Conservation (phyloP, 2,329 filamentous ascomycete genomes). For the Phaeoacremonium minimum region DNA sequence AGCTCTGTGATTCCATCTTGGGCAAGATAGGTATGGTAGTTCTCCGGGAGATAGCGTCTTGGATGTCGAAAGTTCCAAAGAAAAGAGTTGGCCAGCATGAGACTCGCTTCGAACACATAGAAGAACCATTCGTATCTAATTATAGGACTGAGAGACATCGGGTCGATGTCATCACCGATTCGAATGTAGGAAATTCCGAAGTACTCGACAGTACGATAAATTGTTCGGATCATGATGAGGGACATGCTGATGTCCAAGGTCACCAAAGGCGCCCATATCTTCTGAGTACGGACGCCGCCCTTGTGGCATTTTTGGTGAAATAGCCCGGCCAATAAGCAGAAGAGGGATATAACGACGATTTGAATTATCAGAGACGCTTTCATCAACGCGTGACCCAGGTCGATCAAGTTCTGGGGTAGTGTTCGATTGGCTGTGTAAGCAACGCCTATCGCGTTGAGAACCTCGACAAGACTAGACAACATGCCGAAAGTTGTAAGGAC, state of each 20-base stretch:
- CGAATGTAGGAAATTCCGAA: slow-evolving; percentile 41
- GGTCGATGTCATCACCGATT: slow-evolving; percentile 30
- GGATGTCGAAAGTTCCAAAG: slow-evolving; percentile 49
- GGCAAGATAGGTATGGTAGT: slow-evolving; percentile 44
- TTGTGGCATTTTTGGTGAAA: slow-evolving; percentile 43
- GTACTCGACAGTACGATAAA: slow-evolving; percentile 57
- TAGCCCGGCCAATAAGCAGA: slow-evolving; percentile 38
- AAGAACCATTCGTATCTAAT: slow-evolving; percentile 57
- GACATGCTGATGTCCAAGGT: slow-evolving; percentile 46
- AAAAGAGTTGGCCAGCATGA: slow-evolving; percentile 47
- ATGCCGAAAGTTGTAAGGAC: slow-evolving; percentile 33
- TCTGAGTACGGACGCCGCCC: slow-evolving; percentile 26
- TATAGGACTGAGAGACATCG: slow-evolving; percentile 32
- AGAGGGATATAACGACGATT: slow-evolving; percentile 43
- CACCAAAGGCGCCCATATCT: slow-evolving; percentile 30
- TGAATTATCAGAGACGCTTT: slow-evolving; percentile 51
- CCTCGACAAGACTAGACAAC: slow-evolving; percentile 41
- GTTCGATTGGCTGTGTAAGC: slow-evolving; percentile 40
- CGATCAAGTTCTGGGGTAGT: slow-evolving; percentile 29
- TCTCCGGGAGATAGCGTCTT: slow-evolving; percentile 42
- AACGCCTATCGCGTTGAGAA: slow-evolving; percentile 43
- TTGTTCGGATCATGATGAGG: slow-evolving; percentile 48
- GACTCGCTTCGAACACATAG: slow-evolving; percentile 49
- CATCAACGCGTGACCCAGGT: slow-evolving; percentile 38
- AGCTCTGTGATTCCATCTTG: slow-evolving; percentile 45